Conservation (phyloP, 345 rosid species). For the Citrus hindsii region DNA sequence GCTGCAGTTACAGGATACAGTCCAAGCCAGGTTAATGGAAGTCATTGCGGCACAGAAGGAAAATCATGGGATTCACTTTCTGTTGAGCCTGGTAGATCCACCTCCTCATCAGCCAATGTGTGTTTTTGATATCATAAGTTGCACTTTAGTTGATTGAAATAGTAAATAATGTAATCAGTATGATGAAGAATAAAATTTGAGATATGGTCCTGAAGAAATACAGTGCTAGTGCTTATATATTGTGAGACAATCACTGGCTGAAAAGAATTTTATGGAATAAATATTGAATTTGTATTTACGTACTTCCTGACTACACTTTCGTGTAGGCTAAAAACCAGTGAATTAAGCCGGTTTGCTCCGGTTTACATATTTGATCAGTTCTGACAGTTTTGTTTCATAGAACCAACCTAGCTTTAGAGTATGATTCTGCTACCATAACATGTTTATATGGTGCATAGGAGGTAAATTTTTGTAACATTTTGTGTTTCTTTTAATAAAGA, state of each 20-base stretch:
- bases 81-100: not conserved
- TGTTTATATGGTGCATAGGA: too few relatives aligned
- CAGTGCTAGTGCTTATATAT: not conserved
- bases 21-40: constrained; percentile 15
- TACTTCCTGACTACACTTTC: too few relatives aligned
- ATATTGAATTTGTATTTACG: too few relatives aligned
- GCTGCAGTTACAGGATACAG: constrained; percentile 19
- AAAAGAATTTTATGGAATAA: not conserved
- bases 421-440: too few relatives aligned
- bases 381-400: too few relatives aligned
- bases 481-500: too few relatives aligned
- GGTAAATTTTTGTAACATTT: too few relatives aligned
- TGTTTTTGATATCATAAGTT: constrained; percentile 29
- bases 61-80: constrained; percentile 17
- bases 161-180: not conserved
- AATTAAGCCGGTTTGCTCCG: too few relatives aligned
- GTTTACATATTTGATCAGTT: too few relatives aligned
- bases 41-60: constrained; percentile 37
- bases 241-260: not conserved
- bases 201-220: not conserved
- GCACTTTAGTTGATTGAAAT: not conserved
- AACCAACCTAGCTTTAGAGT: too few relatives aligned
- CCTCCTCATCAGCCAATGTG: constrained; percentile 34
- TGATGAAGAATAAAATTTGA: not conserved
- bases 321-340: too few relatives aligned